Evolutionary conservation across 139 green algal species (phyloP).

Genomic region (Micractinium sp.): DNA sequence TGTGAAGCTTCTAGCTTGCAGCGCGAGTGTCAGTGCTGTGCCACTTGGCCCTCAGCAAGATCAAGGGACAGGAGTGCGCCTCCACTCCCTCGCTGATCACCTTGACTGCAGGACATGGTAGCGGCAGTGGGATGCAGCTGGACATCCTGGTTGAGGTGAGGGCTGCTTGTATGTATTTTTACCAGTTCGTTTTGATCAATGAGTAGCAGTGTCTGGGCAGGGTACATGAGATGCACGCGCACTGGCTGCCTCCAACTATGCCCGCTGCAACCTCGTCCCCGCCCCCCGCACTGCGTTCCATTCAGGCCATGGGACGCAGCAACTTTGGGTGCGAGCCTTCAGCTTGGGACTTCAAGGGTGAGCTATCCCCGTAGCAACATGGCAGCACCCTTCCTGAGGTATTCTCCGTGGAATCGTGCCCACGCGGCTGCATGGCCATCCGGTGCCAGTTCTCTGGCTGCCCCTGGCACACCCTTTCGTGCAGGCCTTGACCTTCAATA

Average conservation of each 20-base stretch:
- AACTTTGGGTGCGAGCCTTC: constrained; percentile 53
- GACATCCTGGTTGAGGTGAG: constrained; percentile 63
- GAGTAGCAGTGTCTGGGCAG: too few species aligned
- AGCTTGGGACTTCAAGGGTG: constrained; percentile 60
- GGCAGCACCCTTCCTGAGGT: too few species aligned
- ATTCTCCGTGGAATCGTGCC: too few species aligned
- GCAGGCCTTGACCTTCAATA: too few species aligned
- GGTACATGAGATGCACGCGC: too few species aligned
- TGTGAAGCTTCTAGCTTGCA: not conserved
- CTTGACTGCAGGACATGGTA: not conserved
- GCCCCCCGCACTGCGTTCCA: not conserved
- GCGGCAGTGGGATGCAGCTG: constrained; percentile 32
- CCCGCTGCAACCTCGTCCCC: not conserved
- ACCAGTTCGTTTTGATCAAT: too few species aligned
- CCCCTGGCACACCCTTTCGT: too few species aligned
- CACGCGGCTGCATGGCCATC: too few species aligned
- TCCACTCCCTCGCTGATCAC: not conserved
- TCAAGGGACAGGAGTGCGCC: too few species aligned
- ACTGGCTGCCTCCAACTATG: too few species aligned
- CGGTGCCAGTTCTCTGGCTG: too few species aligned
- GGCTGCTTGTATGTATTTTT: too few species aligned
- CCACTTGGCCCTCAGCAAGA: not conserved
- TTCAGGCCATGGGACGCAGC: constrained; percentile 48
- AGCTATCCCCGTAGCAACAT: not conserved
- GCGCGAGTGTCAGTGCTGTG: not conserved